These are phyloP conservation scores for Pseudogymnoascus sp. DNA, from an alignment of 2,329 filamentous ascomycete genomes.

Conservation along the genomic window DNA sequence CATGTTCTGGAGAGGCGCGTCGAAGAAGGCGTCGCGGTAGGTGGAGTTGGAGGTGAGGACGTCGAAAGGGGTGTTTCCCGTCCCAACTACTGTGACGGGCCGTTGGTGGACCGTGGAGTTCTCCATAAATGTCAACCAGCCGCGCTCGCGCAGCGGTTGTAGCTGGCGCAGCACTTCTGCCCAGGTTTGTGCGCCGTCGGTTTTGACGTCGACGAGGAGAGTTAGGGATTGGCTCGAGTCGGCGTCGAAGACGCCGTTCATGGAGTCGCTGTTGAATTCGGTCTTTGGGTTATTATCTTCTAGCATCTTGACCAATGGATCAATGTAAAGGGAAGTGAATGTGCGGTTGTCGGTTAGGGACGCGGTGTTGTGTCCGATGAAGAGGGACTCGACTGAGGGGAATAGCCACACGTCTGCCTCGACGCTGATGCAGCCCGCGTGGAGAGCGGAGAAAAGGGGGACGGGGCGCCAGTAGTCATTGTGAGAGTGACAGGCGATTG, in stretches of 20 bases:
- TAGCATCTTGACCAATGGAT: slow-evolving; percentile 53
- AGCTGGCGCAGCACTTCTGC: slow-evolving; percentile 46
- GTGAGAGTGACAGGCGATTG: slow-evolving; percentile 56
- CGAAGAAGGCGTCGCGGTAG: slow-evolving; percentile 56
- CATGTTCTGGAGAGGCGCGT: slow-evolving; percentile 49
- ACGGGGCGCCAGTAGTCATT: slow-evolving; percentile 62
- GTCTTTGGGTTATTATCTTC: slow-evolving; percentile 42
- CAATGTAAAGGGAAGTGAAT: slow-evolving; percentile 54
- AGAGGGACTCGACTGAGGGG: slow-evolving; percentile 40
- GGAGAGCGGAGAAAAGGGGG: slow-evolving; percentile 54
- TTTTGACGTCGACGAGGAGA: slow-evolving; percentile 65
- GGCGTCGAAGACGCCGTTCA: slow-evolving; percentile 48
- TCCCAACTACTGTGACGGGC: slow-evolving; percentile 60
- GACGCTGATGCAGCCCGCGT: slow-evolving; percentile 51
- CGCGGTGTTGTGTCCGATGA: slow-evolving; percentile 54
- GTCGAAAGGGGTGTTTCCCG: slow-evolving; percentile 55
- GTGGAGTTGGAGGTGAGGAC: slow-evolving; percentile 43
- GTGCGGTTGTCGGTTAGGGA: slow-evolving; percentile 48
- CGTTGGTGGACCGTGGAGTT: slow-evolving; percentile 42
- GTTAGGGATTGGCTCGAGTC: slow-evolving; percentile 46
- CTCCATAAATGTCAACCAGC: slow-evolving; percentile 48
- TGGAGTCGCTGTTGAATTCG: slow-evolving; percentile 36
- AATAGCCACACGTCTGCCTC: slow-evolving; percentile 64
- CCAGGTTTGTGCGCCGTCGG: slow-evolving; percentile 42
- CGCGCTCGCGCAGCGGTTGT: slow-evolving; percentile 46